Base-by-base conservation (phyloP, 805 yeast genomes). In the Jamesozyma spencerorum region DNA sequence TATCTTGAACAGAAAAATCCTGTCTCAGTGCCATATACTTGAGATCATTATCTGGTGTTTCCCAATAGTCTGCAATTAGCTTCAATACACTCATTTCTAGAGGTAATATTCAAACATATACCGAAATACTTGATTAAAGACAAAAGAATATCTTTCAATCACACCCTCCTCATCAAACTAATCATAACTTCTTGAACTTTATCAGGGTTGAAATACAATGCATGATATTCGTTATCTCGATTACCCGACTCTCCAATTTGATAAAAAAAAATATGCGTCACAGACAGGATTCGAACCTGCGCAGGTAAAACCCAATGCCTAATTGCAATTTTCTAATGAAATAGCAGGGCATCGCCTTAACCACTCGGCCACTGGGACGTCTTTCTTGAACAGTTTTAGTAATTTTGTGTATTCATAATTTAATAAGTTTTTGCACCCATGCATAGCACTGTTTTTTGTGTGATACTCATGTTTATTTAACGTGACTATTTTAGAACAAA, bases 201-300 rank as follows among this genome's bases (percentile, higher is more conserved):
- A n/a, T n/a, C n/a, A n/a, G n/a, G n/a, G n/a, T n/a, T n/a, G n/a
- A n/a, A n/a, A n/a, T n/a, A n/a, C n/a, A n/a, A n/a, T n/a, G n/a
- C n/a, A n/a, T n/a, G n/a, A n/a, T n/a, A n/a, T n/a, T n/a, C n/a
- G n/a, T n/a, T n/a, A n/a, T n/a, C n/a, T n/a, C n/a, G n/a, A n/a
- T n/a, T n/a, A n/a, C n/a, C n/a, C n/a, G n/a, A n/a, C n/a, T n/a
- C n/a, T n/a, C n/a, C n/a, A n/a, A n/a, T n/a, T n/a, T n/a, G n/a
- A 32, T 18, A 24, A 51, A 62, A 74, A 74, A 75, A 69, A 74
- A 68, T 68, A 64, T 60, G 51, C 95, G 95, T 83, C 83, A 85
- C 94, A 82, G 94, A 85, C 95, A 85, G 94, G 95, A 85, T 85
- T 85, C 95, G 95, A 85, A 85, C 95, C 94, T 85, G 94, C 94